A percentile compares a stretch with the other conserved stretches of the same genome.
These are phyloP conservation scores for Dicorynia guianensis DNA, from an alignment of 306 rosid species.

Conservation along the genomic window DNA sequence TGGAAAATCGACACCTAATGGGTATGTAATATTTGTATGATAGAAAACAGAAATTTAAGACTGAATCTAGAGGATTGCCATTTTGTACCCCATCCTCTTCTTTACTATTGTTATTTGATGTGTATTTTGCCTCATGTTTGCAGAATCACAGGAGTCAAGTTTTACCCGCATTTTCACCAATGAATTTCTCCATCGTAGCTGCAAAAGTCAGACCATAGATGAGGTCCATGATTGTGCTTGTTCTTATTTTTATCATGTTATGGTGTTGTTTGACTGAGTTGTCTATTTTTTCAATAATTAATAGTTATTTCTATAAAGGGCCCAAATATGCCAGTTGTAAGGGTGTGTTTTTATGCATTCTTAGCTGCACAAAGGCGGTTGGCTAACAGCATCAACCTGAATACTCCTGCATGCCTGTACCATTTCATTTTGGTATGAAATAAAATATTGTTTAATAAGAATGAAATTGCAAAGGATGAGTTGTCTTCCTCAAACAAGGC, in stretches of 20 bases:
- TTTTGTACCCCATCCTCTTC: constrained; percentile 8
- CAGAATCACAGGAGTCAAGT: constrained; percentile 77
- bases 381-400: background rate
- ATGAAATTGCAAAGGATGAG: background rate
- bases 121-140: constrained; percentile 38
- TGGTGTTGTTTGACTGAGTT: constrained; percentile 36
- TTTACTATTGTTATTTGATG: constrained; percentile 33
- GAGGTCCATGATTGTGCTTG: constrained; percentile 63
- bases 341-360: background rate
- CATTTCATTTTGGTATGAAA: background rate
- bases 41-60: constrained; percentile 15
- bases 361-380: background rate
- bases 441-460: background rate
- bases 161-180: constrained; percentile 69
- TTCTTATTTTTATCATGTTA: constrained; percentile 35
- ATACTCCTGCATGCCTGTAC: background rate
- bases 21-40: constrained; percentile 53
- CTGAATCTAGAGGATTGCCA: constrained; percentile 24
- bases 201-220: constrained; percentile 85
- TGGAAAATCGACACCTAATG: constrained; percentile 61
- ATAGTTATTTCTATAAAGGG: too few relatives aligned
- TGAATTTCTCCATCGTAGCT: constrained; percentile 88
- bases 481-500: background rate
- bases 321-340: background rate
- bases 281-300: background rate